Conservation (phyloP, 2,329 filamentous ascomycete genomes). For the Ceratocystis ficicola region DNA sequence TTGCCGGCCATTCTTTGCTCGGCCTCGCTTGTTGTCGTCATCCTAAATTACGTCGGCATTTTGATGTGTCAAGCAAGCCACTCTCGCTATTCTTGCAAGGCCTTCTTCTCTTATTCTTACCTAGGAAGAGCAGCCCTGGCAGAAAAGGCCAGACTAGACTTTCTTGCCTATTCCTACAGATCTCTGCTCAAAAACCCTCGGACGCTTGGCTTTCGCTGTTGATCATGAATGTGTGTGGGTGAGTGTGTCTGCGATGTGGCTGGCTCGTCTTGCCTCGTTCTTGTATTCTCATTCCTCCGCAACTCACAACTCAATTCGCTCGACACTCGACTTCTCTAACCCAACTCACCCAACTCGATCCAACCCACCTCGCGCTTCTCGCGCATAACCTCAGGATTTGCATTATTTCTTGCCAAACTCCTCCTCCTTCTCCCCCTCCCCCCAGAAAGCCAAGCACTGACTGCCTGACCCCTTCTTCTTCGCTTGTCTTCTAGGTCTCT, state of each 20-base stretch:
- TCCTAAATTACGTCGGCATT: conserved; percentile 4
- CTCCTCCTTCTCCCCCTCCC: too few relatives aligned
- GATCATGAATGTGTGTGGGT: too few relatives aligned
- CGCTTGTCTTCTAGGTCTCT: neutral
- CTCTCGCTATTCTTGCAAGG: neutral
- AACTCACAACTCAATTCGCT: neutral
- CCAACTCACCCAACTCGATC: neutral
- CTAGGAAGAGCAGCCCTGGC: neutral
- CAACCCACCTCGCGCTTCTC: neutral
- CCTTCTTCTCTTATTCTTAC: neutral
- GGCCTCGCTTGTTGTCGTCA: conserved; percentile 6
- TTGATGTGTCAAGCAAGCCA: conserved; percentile 6
- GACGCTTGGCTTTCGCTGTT: neutral
- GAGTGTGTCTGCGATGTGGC: too few relatives aligned
- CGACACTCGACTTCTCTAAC: neutral
- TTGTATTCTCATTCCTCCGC: neutral
- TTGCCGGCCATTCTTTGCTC: neutral
- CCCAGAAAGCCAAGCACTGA: neutral
- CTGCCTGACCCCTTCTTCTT: neutral
- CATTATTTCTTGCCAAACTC: neutral
- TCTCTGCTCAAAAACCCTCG: neutral
- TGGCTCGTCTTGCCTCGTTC: neutral
- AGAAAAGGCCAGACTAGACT: neutral
- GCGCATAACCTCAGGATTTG: conserved; percentile 7
- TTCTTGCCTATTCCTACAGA: neutral